Percentiles rank a stretch among this genome's conserved stretches.
These are phyloP conservation scores for Cladobotryum mycophilum DNA, from an alignment of 2,329 filamentous ascomycete genomes.

Conservation along the genomic window DNA sequence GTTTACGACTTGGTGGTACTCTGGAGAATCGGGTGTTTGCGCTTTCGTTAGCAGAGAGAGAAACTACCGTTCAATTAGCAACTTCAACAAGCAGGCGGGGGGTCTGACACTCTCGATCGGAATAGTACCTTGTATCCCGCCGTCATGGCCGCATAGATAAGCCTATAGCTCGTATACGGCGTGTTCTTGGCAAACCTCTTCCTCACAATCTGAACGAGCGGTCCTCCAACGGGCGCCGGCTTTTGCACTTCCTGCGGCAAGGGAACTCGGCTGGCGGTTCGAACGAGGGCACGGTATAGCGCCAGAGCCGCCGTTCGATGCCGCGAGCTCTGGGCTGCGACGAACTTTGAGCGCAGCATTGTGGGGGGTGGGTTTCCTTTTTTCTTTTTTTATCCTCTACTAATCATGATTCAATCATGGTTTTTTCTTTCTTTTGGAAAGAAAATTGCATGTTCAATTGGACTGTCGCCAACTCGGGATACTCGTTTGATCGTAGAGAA, in stretches of 20 bases:
- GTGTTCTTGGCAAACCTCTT: constrained; percentile 57
- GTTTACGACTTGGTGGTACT: constrained; percentile 35
- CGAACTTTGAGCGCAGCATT: constrained; percentile 30
- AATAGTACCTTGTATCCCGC: constrained; percentile 58
- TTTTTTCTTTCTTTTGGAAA: too few species aligned
- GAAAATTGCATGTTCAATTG: too few species aligned
- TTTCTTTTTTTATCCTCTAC: too few species aligned
- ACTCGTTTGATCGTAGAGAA: too few species aligned
- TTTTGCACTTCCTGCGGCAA: constrained; percentile 40
- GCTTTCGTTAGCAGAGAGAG: constrained; percentile 36
- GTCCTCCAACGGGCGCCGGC: constrained; percentile 29
- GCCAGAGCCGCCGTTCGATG: constrained; percentile 57
- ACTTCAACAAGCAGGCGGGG: neutral
- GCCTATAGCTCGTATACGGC: constrained; percentile 49
- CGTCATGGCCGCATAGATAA: constrained; percentile 56
- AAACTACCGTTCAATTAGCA: constrained; percentile 24
- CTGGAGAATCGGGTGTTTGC: constrained; percentile 29
- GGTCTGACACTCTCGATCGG: neutral
- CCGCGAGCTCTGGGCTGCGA: constrained; percentile 45
- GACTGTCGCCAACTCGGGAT: too few species aligned
- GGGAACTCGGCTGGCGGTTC: constrained; percentile 46
- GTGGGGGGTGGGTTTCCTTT: too few species aligned
- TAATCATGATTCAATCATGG: too few species aligned
- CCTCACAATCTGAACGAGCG: constrained; percentile 52
- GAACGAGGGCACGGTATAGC: constrained; percentile 65